phyloP scores from a whole-genome alignment of 108 stramenopile species.

The Fragilaria crotonensis region DNA sequence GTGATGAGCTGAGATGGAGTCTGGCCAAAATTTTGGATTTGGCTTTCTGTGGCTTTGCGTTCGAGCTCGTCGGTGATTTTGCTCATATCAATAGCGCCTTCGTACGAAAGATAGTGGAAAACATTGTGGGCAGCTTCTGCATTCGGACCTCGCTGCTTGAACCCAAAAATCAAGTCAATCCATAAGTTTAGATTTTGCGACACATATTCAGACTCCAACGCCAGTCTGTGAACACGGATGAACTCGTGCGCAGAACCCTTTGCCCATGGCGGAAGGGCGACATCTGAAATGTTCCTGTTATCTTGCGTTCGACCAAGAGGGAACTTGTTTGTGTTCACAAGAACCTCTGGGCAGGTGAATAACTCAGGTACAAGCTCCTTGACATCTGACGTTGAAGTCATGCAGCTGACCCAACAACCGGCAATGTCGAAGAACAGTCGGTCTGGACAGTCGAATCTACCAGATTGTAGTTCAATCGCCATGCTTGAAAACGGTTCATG shows the following conservation, averaged over 20 bases:
- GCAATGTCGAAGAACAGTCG: conserved; percentile 83
- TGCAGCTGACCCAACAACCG: conserved; percentile 65
- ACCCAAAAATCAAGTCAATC: conserved; percentile 97
- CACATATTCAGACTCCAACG: conserved; percentile 93
- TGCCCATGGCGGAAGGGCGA: conserved; percentile 97
- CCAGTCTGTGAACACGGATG: conserved; percentile 83
- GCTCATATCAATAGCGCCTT: conserved; percentile 94
- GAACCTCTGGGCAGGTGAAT: conserved; percentile 82
- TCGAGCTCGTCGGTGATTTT: conserved; percentile 85
- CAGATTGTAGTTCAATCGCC: conserved; percentile 87
- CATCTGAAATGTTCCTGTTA: conserved; percentile 61
- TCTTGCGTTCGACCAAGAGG: conserved; percentile 85
- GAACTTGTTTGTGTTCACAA: conserved; percentile 80
- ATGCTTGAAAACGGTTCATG: conserved; percentile 89
- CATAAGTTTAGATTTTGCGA: conserved; percentile 84
- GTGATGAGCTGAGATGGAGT: conserved; percentile 85
- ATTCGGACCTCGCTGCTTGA: conserved; percentile 83
- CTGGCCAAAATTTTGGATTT: conserved; percentile 97
- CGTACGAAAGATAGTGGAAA: conserved; percentile 95
- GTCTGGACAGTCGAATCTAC: conserved; percentile 94
- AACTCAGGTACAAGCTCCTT: conserved; percentile 95
- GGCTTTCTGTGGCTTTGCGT: conserved; percentile 79
- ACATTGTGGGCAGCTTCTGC: conserved; percentile 85
- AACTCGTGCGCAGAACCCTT: conserved; percentile 88
- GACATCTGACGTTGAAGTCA: conserved; percentile 76